Conservation (phyloP, 2,329 filamentous ascomycete species). For the Fusarium circinatum region DNA sequence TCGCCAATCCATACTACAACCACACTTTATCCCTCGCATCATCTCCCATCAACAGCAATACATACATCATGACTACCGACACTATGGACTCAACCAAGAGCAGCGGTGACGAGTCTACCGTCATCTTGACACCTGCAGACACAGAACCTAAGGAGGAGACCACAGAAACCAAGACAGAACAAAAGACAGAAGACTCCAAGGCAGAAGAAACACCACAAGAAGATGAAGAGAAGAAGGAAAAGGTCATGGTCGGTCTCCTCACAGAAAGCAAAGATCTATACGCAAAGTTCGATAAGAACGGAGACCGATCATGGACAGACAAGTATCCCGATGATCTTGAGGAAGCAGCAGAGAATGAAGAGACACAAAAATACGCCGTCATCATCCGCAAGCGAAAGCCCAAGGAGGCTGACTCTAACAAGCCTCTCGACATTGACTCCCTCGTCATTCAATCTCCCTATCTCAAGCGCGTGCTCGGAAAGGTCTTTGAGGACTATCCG, state of each 20-base stretch:
- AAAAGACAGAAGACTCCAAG: constrained; percentile 13
- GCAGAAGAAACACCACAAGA: constrained; percentile 8
- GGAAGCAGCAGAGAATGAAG: constrained; percentile 68
- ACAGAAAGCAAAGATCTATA: constrained; percentile 56
- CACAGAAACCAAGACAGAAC: constrained; percentile 21
- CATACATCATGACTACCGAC: constrained; percentile 17
- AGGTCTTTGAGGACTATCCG: constrained; percentile 67
- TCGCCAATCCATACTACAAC: not conserved
- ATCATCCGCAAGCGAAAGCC: constrained; percentile 64
- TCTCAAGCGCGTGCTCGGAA: constrained; percentile 65
- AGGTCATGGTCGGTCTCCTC: constrained; percentile 49
- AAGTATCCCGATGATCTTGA: constrained; percentile 64
- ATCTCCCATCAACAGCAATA: not conserved
- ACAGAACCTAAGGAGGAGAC: constrained; percentile 26
- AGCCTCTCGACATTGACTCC: constrained; percentile 69
- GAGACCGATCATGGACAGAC: constrained; percentile 64
- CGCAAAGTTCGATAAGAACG: constrained; percentile 58
- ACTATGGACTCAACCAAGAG: constrained; percentile 38
- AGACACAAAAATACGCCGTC: constrained; percentile 70
- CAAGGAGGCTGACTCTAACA: constrained; percentile 67
- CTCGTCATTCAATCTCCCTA: constrained; percentile 72
- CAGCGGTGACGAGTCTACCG: constrained; percentile 36
- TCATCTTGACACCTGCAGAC: constrained; percentile 38
- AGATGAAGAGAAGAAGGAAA: constrained; percentile 35
- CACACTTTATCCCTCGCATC: not conserved